These are phyloP conservation scores for Sporothrix humicola DNA, from an alignment of 2,329 filamentous ascomycete species.

Conservation along the genomic window DNA sequence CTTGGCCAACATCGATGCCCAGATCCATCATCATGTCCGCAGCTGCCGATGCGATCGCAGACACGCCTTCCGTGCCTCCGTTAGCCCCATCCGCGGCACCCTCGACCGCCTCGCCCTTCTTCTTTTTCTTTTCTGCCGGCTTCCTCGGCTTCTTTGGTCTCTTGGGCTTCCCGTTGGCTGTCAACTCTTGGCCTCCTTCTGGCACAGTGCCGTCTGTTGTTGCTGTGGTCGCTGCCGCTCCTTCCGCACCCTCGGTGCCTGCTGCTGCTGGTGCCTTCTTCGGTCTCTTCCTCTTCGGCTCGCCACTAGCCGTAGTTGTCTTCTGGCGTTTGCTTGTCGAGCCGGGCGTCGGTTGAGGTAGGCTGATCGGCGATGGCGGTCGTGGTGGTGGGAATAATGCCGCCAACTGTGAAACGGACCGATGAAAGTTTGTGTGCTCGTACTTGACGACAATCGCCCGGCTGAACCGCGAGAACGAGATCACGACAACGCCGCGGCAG, in stretches of 20 bases:
- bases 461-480: conserved; percentile 56
- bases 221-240: neutral
- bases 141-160: conserved; percentile 30
- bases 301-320: neutral
- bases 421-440: conserved; percentile 63
- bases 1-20: conserved; percentile 22
- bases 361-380: conserved; percentile 41
- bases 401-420: conserved; percentile 58
- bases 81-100: neutral
- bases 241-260: neutral
- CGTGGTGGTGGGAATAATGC: conserved; percentile 55
- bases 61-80: neutral
- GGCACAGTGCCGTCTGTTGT: neutral
- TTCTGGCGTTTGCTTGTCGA: conserved; percentile 26
- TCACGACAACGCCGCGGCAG: conserved; percentile 58
- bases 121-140: neutral
- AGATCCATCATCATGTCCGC: conserved; percentile 24
- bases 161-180: neutral
- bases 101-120: neutral
- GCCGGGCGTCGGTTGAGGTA: neutral
- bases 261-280: conserved; percentile 10
- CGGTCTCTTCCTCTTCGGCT: conserved; percentile 21
- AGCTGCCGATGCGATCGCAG: conserved; percentile 1
- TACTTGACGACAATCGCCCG: conserved; percentile 60
- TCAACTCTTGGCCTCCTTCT: neutral